Evolutionary conservation across 1,139 yeast species (phyloP).

Genomic region (Diutina neorugosa): DNA sequence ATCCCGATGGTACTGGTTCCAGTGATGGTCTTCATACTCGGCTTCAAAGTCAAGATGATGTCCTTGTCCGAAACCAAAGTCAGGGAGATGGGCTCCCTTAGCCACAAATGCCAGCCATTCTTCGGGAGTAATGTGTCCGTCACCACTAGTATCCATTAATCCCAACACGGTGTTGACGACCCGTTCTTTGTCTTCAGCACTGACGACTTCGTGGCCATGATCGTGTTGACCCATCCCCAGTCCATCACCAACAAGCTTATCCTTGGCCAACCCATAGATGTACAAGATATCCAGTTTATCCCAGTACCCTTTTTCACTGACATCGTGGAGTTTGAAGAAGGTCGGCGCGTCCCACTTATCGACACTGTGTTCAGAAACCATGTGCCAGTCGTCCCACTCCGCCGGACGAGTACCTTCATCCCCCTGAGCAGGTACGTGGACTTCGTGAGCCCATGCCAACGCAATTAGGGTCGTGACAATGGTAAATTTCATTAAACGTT

Average conservation of each 20-base stretch:
- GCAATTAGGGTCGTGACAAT: neutral
- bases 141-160: slow-evolving; percentile 55
- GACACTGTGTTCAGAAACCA: slow-evolving; percentile 76
- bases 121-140: slow-evolving; percentile 49
- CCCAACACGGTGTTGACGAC: slow-evolving; percentile 45
- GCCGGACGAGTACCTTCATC: neutral
- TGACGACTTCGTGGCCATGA: slow-evolving; percentile 39
- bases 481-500: neutral
- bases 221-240: slow-evolving; percentile 81
- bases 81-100: slow-evolving; percentile 71
- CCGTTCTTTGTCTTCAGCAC: slow-evolving; percentile 42
- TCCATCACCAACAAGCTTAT: slow-evolving; percentile 73
- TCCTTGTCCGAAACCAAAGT: slow-evolving; percentile 92
- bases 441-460: neutral
- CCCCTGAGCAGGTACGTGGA: neutral
- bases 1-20: slow-evolving; percentile 76
- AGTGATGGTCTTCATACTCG: slow-evolving; percentile 91
- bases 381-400: slow-evolving; percentile 75
- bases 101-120: slow-evolving; percentile 62
- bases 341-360: slow-evolving; percentile 63
- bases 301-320: slow-evolving; percentile 39
- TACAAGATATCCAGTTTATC: slow-evolving; percentile 59
- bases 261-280: slow-evolving; percentile 68
- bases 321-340: slow-evolving; percentile 78
- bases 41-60: slow-evolving; percentile 91